A percentile compares a stretch with the other conserved stretches of the same genome.
These are phyloP conservation scores for Hanseniaspora uvarum DNA, from an alignment of 1,139 yeast species.

Conservation along the genomic window DNA sequence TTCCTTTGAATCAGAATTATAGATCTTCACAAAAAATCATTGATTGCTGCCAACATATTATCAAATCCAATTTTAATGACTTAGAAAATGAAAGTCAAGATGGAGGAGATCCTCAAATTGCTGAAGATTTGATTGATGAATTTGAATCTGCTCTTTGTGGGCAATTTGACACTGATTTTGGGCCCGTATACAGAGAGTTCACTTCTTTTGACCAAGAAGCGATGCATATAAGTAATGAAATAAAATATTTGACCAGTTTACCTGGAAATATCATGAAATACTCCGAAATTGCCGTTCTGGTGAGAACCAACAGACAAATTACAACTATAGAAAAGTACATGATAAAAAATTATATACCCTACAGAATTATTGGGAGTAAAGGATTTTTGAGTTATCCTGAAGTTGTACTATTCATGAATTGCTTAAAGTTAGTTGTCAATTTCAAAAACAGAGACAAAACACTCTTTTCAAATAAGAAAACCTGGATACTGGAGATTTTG, in stretches of 20 bases:
- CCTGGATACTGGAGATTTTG: constrained; percentile 7
- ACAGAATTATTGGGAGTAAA: constrained; percentile 55
- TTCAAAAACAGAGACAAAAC: not conserved
- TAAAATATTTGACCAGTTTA: constrained; percentile 38
- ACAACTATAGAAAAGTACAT: constrained; percentile 54
- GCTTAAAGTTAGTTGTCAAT: constrained; percentile 47
- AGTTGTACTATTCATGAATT: constrained; percentile 51
- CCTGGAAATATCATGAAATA: constrained; percentile 35
- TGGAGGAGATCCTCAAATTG: constrained; percentile 32
- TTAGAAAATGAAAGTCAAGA: constrained; percentile 36
- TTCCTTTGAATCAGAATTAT: constrained; percentile 59
- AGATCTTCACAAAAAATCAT: constrained; percentile 67
- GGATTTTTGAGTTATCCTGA: constrained; percentile 76
- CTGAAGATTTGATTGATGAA: not conserved
- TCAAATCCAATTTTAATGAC: constrained; percentile 37
- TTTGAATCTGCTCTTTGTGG: constrained; percentile 34
- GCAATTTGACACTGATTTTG: constrained; percentile 35
- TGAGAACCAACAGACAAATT: constrained; percentile 52
- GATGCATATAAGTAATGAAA: constrained; percentile 46
- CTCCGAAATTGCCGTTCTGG: constrained; percentile 60
- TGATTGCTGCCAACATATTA: constrained; percentile 52
- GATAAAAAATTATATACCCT: constrained; percentile 47
- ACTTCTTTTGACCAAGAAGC: constrained; percentile 45
- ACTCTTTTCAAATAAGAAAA: not conserved
- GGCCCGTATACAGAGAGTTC: constrained; percentile 41